Conservation (phyloP, 352 stramenopile genomes). For the Pythium biforme region DNA sequence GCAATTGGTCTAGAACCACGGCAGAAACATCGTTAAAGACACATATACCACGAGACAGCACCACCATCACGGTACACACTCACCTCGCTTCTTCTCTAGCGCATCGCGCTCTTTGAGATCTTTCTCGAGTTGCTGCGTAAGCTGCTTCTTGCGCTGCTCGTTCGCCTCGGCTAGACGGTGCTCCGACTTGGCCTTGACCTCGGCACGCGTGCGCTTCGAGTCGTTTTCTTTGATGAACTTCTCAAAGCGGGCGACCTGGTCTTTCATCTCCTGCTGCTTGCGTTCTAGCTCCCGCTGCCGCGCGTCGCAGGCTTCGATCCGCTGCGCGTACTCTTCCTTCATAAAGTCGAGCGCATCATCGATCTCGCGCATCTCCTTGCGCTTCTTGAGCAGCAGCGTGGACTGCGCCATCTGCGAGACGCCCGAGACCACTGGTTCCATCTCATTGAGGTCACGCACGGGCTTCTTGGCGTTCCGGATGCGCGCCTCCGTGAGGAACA, state of each 20-base stretch:
- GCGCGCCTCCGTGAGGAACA: constrained; percentile 77
- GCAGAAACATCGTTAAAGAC: background rate
- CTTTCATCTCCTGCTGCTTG: constrained; percentile 90
- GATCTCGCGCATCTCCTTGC: constrained; percentile 92
- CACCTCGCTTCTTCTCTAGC: constrained; percentile 71
- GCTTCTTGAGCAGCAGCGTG: constrained; percentile 90
- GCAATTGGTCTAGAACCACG: constrained; percentile 45
- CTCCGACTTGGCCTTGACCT: constrained; percentile 89
- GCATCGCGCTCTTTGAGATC: constrained; percentile 59
- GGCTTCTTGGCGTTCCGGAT: constrained; percentile 58
- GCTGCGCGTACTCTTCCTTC: constrained; percentile 90
- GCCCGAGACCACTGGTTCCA: constrained; percentile 76
- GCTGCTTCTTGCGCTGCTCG: constrained; percentile 75
- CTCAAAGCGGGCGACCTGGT: constrained; percentile 89
- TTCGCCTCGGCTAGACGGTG: constrained; percentile 70
- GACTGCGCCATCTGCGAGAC: constrained; percentile 90
- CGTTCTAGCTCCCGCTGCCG: constrained; percentile 78
- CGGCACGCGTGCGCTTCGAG: constrained; percentile 83
- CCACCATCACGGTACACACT: background rate
- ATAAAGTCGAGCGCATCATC: constrained; percentile 91
- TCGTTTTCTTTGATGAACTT: constrained; percentile 95
- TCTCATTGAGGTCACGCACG: constrained; percentile 59
- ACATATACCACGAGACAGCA: too few relatives aligned
- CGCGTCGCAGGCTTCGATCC: constrained; percentile 87
- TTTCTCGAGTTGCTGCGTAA: constrained; percentile 70